Conservation (phyloP, 257 asterid genomes). For the Primulina eburnea region DNA sequence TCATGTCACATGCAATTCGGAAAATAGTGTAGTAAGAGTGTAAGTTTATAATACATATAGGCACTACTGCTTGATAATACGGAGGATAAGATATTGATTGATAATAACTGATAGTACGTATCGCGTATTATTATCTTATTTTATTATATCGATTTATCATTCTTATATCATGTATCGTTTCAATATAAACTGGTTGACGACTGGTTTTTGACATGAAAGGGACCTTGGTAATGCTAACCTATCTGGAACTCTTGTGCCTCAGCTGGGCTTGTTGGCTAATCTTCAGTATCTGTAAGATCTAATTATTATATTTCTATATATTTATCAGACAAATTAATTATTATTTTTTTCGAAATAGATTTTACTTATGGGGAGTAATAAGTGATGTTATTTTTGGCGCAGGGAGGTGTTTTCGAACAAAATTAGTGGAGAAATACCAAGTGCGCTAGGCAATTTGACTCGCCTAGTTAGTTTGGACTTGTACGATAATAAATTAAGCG, state of each 20-base stretch:
- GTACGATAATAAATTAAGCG: constrained; percentile 26
- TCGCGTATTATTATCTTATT: too few species aligned
- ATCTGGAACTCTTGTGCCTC: constrained; percentile 36
- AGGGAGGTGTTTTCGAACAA: constrained; percentile 26
- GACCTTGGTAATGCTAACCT: constrained; percentile 39
- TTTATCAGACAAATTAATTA: too few species aligned
- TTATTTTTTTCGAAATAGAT: too few species aligned
- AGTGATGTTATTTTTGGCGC: neutral
- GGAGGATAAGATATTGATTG: too few species aligned
- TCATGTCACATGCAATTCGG: constrained; percentile 43
- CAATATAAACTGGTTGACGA: too few species aligned
- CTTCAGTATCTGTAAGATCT: constrained; percentile 43
- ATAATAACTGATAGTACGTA: too few species aligned
- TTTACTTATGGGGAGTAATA: neutral
- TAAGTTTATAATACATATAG: constrained; percentile 6
- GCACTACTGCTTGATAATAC: too few species aligned
- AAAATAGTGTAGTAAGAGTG: constrained; percentile 41
- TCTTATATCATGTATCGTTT: too few species aligned
- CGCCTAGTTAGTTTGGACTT: constrained; percentile 32
- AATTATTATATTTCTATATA: too few species aligned
- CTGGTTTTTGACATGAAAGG: constrained; percentile 18
- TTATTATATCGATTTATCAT: too few species aligned
- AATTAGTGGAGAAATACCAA: constrained; percentile 41
- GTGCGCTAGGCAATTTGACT: constrained; percentile 35
- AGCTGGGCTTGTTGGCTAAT: constrained; percentile 29